Evolutionary conservation across 352 stramenopile genomes (phyloP).

Genomic region (Pythium periplocum): DNA sequence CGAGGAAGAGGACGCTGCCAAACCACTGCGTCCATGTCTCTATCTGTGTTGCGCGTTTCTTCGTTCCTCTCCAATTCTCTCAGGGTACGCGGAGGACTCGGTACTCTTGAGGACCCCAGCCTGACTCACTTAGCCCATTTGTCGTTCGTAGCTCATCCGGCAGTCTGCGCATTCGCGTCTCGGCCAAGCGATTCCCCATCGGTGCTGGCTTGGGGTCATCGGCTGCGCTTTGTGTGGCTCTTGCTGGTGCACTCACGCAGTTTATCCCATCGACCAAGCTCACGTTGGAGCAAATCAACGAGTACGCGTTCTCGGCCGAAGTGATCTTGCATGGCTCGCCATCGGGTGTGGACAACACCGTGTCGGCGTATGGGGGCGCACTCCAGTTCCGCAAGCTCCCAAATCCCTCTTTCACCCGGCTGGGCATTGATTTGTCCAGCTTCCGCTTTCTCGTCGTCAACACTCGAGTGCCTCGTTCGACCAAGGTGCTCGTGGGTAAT

Average conservation of each 20-base stretch:
- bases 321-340: conserved; percentile 87
- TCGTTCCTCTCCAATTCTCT: conserved; percentile 25
- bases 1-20: conserved; percentile 39
- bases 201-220: conserved; percentile 90
- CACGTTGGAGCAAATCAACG: conserved; percentile 66
- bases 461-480: conserved; percentile 87
- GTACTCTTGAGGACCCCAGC: no score
- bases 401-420: conserved; percentile 33
- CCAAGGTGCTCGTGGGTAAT: conserved; percentile 73
- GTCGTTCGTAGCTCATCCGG: not conserved
- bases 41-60: conserved; percentile 62
- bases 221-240: conserved; percentile 83
- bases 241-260: conserved; percentile 57
- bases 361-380: conserved; percentile 84
- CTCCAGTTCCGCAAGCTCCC: conserved; percentile 70
- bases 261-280: conserved; percentile 9
- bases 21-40: conserved; percentile 40
- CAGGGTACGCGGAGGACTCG: no score
- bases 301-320: conserved; percentile 84
- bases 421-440: conserved; percentile 45
- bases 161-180: conserved; percentile 38
- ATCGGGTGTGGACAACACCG: conserved; percentile 91
- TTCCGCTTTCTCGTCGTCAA: conserved; percentile 90
- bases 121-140: not conserved
- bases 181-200: conserved; percentile 61